phyloP scores from a whole-genome alignment of 1,284 basidiomycete genomes.

The Malassezia restricta region DNA sequence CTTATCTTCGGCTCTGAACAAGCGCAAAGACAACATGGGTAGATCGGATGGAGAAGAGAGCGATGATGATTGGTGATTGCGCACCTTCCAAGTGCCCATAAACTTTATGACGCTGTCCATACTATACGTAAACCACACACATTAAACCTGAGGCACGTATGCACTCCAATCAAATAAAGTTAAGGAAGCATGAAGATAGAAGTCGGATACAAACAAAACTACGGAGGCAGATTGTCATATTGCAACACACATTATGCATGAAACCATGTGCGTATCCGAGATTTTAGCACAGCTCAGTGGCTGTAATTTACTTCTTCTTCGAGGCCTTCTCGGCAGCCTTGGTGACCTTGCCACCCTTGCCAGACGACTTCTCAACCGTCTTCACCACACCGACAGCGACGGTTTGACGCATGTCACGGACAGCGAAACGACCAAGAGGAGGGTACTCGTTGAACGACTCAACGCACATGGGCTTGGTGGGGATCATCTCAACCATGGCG shows the following conservation, averaged over 20 bases:
- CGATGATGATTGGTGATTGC: constrained; percentile 41
- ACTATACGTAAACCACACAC: too few species aligned
- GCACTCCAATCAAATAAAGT: not conserved
- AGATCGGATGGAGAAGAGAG: constrained; percentile 76
- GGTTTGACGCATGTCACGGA: constrained; percentile 51
- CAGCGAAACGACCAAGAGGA: constrained; percentile 89
- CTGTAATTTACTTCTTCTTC: constrained; percentile 38
- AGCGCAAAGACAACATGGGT: constrained; percentile 77
- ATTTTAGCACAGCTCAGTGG: constrained; percentile 13
- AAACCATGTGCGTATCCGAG: not conserved
- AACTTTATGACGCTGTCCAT: too few species aligned
- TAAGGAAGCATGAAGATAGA: not conserved
- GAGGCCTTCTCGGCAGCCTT: constrained; percentile 87
- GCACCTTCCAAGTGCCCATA: not conserved
- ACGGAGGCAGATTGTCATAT: constrained; percentile 1
- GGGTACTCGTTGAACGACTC: constrained; percentile 97
- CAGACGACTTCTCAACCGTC: constrained; percentile 27
- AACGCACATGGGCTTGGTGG: constrained; percentile 95
- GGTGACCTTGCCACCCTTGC: constrained; percentile 56
- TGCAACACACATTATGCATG: not conserved
- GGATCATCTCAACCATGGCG: constrained; percentile 94
- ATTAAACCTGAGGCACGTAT: too few species aligned
- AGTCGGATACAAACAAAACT: constrained; percentile 5
- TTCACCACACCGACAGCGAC: constrained; percentile 89
- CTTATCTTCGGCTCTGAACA: constrained; percentile 57